Base-by-base conservation (phyloP, 2,329 filamentous ascomycete species). In the Fusarium drepaniforme region DNA sequence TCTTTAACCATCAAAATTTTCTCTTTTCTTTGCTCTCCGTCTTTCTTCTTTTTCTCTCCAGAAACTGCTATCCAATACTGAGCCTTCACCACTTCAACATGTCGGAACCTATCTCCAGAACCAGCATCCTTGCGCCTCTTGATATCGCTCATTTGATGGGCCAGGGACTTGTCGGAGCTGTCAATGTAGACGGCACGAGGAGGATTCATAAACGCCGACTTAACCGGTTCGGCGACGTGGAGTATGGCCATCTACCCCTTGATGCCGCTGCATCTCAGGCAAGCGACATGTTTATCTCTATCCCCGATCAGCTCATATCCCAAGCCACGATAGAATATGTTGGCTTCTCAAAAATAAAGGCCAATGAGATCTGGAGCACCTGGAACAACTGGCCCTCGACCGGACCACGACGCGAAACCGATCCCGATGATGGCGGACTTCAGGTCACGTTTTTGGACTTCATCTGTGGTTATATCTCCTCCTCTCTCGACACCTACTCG, bases 151-250 rank as follows among this genome's bases (percentile, higher is more conserved):
- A 66, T 12, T 28, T 70, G 2, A 51, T 57, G 21, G 13, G 46
- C 9, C 49, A 33, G 30, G 63, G 46, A 8, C 49, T 57, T 1
- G n/a, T 25, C 8, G 46, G 63, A 1, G 35, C 33, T 37, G 35
- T 51, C 9, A 38, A 61, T 15, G 13, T 3, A 7, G 11, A 4
- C 7, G 58, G 44, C 5, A 58, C n/a, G 16, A 30, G 61, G 15
- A 64, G 30, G 38, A 58, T 72, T 64, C 74, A 77, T 28, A 76
- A 75, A 44, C 70, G 75, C 3, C 64, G 70, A 4, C 61, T 76
- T 11, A 71, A 69, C n/a, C 33, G 33, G 2, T 71, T 58, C 2
- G 74, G 75, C 28, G 69, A 74, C 11, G 51, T 60, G 33, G 72
- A 75, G 42, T 46, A 74, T 38, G 23, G 49, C 4, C 25, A 73